These are phyloP conservation scores for Escovopsis sp. DNA, from an alignment of 2,329 filamentous ascomycete species.

Conservation along the genomic window DNA sequence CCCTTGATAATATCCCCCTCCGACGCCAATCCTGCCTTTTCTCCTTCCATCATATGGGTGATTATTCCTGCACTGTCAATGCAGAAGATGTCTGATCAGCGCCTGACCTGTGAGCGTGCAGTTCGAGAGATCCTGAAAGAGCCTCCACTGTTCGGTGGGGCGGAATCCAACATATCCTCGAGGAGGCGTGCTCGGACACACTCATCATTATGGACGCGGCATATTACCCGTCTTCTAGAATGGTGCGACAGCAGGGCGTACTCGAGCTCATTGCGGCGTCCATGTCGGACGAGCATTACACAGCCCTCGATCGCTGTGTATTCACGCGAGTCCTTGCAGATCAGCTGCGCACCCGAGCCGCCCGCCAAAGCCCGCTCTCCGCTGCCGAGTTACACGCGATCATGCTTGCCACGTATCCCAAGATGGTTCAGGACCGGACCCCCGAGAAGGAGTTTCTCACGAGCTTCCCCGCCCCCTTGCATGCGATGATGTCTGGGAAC, in stretches of 20 bases:
- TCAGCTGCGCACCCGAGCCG: slow-evolving; percentile 32
- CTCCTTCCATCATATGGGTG: no score
- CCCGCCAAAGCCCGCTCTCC: slow-evolving; percentile 31
- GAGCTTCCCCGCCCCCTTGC: slow-evolving; percentile 39
- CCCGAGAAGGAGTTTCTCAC: slow-evolving; percentile 31
- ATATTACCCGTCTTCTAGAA: slow-evolving; percentile 39
- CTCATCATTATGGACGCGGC: slow-evolving; percentile 45
- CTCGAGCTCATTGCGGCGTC: slow-evolving; percentile 43
- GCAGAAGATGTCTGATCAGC: background rate
- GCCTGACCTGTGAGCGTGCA: slow-evolving; percentile 12
- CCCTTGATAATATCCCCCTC: no score
- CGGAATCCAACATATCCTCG: slow-evolving; percentile 39
- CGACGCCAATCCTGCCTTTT: no score
- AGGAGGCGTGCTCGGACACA: slow-evolving; percentile 40
- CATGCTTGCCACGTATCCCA: slow-evolving; percentile 36
- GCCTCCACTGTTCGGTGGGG: slow-evolving; percentile 39
- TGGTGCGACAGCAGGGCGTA: slow-evolving; percentile 37
- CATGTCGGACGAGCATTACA: slow-evolving; percentile 35
- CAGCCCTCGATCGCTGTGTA: slow-evolving; percentile 31
- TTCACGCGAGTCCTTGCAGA: slow-evolving; percentile 38
- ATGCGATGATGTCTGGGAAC: slow-evolving; percentile 40
- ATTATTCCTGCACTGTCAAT: background rate
- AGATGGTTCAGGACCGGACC: slow-evolving; percentile 34
- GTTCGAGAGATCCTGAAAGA: slow-evolving; percentile 31
- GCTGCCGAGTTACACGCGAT: slow-evolving; percentile 40